Evolutionary conservation across 805 yeast genomes (phyloP).

Genomic region (Saturnispora dispora): DNA sequence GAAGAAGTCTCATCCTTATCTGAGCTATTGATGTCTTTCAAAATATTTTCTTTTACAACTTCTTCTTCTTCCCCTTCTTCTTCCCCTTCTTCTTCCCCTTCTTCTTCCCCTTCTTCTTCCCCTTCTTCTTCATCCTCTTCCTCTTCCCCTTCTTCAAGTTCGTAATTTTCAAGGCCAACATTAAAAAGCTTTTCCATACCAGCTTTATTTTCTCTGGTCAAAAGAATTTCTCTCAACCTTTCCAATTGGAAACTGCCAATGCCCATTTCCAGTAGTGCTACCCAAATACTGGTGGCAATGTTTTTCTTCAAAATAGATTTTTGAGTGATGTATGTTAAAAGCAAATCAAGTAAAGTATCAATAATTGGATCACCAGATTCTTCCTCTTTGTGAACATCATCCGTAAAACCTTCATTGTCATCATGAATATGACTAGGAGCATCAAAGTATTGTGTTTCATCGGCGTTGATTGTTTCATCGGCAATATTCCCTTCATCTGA

Average conservation of each 20-base stretch:
- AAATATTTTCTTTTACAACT: conserved; percentile 14
- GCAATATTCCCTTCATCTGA: background rate
- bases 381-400: conserved; percentile 28
- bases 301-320: conserved; percentile 49
- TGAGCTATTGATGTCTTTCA: conserved; percentile 19
- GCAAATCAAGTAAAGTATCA: conserved; percentile 38
- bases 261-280: conserved; percentile 37
- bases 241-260: conserved; percentile 38
- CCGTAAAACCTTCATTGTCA: conserved; percentile 23
- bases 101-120: conserved; percentile 48
- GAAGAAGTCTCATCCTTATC: conserved; percentile 12
- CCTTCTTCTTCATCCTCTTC: conserved; percentile 34
- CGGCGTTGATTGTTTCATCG: conserved; percentile 1
- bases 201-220: conserved; percentile 66
- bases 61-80: conserved; percentile 44
- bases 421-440: conserved; percentile 7
- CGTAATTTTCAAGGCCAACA: conserved; percentile 42
- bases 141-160: conserved; percentile 37
- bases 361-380: conserved; percentile 30
- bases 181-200: conserved; percentile 76
- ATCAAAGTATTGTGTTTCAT: conserved; percentile 8
- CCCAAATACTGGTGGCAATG: conserved; percentile 40
- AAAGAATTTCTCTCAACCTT: conserved; percentile 44
- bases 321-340: conserved; percentile 49
- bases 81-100: conserved; percentile 28